Evolutionary conservation across 768 basidiomycete genomes (phyloP).

Genomic region (Naematelia encephala): DNA sequence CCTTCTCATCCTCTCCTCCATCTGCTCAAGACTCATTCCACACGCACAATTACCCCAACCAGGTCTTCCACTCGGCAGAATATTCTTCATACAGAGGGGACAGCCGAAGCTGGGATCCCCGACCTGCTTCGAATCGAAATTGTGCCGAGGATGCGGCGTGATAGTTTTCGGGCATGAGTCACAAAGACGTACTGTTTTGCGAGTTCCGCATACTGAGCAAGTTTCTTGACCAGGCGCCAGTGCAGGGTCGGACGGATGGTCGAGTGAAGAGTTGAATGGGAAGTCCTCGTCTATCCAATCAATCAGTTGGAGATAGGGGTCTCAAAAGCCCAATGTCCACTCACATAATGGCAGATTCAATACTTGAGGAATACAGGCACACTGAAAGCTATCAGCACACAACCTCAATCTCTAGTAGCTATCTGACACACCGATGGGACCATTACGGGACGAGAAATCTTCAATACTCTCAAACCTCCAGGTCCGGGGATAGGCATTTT

Average conservation of each 20-base stretch:
- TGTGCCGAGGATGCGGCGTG: constrained; percentile 2
- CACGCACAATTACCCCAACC: constrained; percentile 28
- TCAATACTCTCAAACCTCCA: constrained; percentile 27
- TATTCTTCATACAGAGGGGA: constrained; percentile 4
- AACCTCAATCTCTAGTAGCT: no score
- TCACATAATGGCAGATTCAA: constrained; percentile 20
- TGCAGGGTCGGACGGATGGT: neutral
- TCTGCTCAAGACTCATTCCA: constrained; percentile 17
- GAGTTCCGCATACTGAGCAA: neutral
- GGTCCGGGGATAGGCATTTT: constrained; percentile 11
- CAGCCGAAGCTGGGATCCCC: constrained; percentile 10
- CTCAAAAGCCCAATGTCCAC: no score
- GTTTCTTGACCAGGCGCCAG: neutral
- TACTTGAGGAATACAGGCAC: constrained; percentile 16
- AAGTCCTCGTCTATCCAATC: no score
- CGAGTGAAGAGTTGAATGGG: neutral
- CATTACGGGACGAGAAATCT: constrained; percentile 17
- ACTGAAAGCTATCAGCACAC: no score
- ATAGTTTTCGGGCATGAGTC: constrained; percentile 8
- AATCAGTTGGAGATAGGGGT: no score
- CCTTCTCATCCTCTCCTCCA: constrained; percentile 18
- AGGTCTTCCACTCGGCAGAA: constrained; percentile 12
- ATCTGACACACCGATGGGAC: constrained; percentile 25
- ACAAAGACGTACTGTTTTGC: neutral
- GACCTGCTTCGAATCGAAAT: constrained; percentile 9